A percentile compares a stretch with the other conserved stretches of the same genome.
phyloP scores from a whole-genome alignment of 176 grass and related monocot species.

The Phragmites australis region DNA sequence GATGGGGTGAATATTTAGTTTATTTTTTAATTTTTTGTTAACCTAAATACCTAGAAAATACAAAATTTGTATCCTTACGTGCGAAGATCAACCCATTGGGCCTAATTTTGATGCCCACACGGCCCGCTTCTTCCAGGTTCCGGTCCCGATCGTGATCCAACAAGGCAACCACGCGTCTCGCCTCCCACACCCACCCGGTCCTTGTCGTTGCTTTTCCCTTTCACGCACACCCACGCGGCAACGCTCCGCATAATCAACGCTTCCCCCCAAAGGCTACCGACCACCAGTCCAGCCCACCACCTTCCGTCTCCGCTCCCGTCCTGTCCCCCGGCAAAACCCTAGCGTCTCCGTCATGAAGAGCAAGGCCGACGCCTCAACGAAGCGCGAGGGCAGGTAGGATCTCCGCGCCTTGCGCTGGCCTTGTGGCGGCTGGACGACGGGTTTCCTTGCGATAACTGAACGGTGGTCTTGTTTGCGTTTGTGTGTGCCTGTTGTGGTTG shows the following conservation, averaged over 20 bases:
- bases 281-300: constrained; percentile 28
- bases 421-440: neutral
- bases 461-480: neutral
- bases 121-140: neutral
- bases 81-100: too few species aligned
- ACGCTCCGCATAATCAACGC: constrained; percentile 29
- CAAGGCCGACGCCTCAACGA: constrained; percentile 53
- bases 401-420: neutral
- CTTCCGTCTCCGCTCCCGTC: constrained; percentile 19
- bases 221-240: constrained; percentile 47
- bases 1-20: too few species aligned
- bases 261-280: constrained; percentile 34
- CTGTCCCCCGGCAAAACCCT: constrained; percentile 52
- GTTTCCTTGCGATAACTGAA: neutral
- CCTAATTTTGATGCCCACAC: too few species aligned
- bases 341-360: constrained; percentile 61
- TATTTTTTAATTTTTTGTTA: too few species aligned
- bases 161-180: constrained; percentile 24
- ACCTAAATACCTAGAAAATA: too few species aligned
- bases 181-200: constrained; percentile 24
- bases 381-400: constrained; percentile 57
- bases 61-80: too few species aligned
- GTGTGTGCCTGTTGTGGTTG: neutral
- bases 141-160: neutral
- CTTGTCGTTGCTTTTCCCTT: neutral